Evolutionary conservation across 2,329 filamentous ascomycete species (phyloP).

Genomic region (Penicillium decumbens): DNA sequence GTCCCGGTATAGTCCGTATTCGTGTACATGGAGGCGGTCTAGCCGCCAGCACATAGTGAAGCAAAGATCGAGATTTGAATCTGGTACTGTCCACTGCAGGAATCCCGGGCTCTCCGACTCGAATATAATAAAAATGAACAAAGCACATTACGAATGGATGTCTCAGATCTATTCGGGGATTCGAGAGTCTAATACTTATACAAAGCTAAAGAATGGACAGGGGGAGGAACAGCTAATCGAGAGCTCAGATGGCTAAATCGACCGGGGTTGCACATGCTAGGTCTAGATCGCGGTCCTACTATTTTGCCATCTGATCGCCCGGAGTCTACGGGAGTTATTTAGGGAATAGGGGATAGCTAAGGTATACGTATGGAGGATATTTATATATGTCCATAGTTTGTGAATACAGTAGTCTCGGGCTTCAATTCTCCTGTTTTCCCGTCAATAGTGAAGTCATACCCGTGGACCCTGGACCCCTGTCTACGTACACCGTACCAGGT

Average conservation of each 20-base stretch:
- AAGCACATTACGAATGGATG: slow-evolving; percentile 1
- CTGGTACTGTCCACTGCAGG: slow-evolving; percentile 5
- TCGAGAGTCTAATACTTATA: slow-evolving; percentile 10
- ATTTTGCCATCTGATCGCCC: background rate
- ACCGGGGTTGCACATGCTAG: slow-evolving; percentile 4
- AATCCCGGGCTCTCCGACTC: slow-evolving; percentile 3
- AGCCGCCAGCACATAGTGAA: slow-evolving; percentile 6
- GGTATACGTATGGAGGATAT: too few relatives aligned
- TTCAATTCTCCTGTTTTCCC: background rate
- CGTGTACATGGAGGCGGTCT: slow-evolving; percentile 7
- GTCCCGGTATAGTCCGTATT: background rate
- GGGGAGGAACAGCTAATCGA: slow-evolving; percentile 1
- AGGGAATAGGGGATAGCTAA: background rate
- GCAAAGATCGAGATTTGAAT: slow-evolving; percentile 5
- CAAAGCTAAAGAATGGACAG: background rate
- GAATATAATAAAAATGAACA: background rate
- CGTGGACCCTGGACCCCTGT: background rate
- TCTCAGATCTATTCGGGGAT: slow-evolving; percentile 8
- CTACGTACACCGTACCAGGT: background rate
- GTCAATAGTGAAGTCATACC: background rate
- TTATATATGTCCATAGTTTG: too few relatives aligned
- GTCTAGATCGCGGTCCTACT: slow-evolving; percentile 8
- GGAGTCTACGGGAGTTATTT: too few relatives aligned
- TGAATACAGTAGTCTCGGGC: background rate
- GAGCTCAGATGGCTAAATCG: slow-evolving; percentile 2